A percentile compares a stretch with the other conserved stretches of the same genome.
Conservation (phyloP, 352 stramenopile species). For the Phytopythium cucurbitacearum region DNA sequence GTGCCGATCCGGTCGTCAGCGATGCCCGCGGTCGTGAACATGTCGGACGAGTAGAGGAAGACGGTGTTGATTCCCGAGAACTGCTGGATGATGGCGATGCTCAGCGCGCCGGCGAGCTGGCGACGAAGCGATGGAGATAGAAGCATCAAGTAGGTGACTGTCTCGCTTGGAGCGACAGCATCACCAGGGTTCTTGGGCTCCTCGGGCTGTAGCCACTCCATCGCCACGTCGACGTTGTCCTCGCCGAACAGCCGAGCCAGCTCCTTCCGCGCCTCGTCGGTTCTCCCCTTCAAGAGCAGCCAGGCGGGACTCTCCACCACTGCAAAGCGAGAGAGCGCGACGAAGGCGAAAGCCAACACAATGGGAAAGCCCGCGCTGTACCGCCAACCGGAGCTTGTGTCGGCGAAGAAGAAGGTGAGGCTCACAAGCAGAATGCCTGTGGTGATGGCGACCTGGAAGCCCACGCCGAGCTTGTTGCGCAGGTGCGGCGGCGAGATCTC, state of each 20-base stretch:
- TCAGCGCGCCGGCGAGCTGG: slow-evolving; percentile 43
- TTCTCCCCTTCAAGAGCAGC: slow-evolving; percentile 21
- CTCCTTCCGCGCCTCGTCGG: slow-evolving; percentile 13
- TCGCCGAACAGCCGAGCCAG: slow-evolving; percentile 24
- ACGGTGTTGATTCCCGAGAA: slow-evolving; percentile 66
- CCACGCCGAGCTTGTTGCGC: slow-evolving; percentile 20
- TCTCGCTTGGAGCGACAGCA: not conserved
- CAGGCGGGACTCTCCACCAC: slow-evolving; percentile 41
- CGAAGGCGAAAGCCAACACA: slow-evolving; percentile 18
- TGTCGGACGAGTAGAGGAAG: slow-evolving; percentile 66
- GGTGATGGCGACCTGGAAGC: slow-evolving; percentile 40
- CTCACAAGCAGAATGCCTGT: slow-evolving; percentile 33
- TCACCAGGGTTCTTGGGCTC: not conserved
- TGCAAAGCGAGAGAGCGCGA: slow-evolving; percentile 17
- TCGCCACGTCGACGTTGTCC: slow-evolving; percentile 12
- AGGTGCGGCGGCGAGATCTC: slow-evolving; percentile 38
- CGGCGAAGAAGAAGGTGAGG: slow-evolving; percentile 45
- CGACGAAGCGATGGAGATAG: slow-evolving; percentile 20
- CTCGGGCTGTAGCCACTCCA: slow-evolving; percentile 27
- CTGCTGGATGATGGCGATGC: slow-evolving; percentile 36
- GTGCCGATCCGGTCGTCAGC: slow-evolving; percentile 48
- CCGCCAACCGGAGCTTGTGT: slow-evolving; percentile 40
- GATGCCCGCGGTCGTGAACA: slow-evolving; percentile 60
- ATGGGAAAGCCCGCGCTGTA: slow-evolving; percentile 41
- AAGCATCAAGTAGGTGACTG: not conserved